Evolutionary conservation across 78 protist species (phyloP).

Genomic region (Protostelium mycophagum): DNA sequence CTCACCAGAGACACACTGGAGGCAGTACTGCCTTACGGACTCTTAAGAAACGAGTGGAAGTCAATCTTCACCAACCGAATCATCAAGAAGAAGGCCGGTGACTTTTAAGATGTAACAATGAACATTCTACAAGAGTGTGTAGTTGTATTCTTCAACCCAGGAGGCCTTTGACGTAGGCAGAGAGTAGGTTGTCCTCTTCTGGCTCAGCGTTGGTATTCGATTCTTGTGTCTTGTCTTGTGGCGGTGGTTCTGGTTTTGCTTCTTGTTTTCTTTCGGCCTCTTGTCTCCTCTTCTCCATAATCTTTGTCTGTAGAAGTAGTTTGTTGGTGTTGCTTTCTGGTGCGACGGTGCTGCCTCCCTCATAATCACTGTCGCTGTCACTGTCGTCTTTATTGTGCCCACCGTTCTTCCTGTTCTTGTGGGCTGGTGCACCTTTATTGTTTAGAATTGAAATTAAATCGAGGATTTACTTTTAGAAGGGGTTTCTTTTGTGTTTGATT

Average conservation of each 20-base stretch:
- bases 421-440: background rate
- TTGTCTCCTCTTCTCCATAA: too few species aligned
- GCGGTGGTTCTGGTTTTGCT: background rate
- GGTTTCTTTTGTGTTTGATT: background rate
- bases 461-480: too few species aligned
- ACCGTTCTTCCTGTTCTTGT: background rate
- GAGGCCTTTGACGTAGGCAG: background rate
- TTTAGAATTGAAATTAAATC: background rate
- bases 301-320: too few species aligned
- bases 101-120: too few species aligned
- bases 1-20: slow-evolving; percentile 44
- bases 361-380: background rate
- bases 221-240: too few species aligned
- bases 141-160: background rate
- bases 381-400: background rate
- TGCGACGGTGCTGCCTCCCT: slow-evolving; percentile 1
- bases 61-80: slow-evolving; percentile 17
- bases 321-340: too few species aligned
- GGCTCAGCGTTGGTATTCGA: too few species aligned
- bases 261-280: background rate
- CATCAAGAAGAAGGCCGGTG: slow-evolving; percentile 9
- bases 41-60: slow-evolving; percentile 55
- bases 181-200: background rate
- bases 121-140: too few species aligned
- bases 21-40: slow-evolving; percentile 38